A percentile compares a stretch with the other conserved stretches of the same genome.
Evolutionary conservation across 768 basidiomycete species (phyloP).

Genomic region (Boletus rubescentipes): DNA sequence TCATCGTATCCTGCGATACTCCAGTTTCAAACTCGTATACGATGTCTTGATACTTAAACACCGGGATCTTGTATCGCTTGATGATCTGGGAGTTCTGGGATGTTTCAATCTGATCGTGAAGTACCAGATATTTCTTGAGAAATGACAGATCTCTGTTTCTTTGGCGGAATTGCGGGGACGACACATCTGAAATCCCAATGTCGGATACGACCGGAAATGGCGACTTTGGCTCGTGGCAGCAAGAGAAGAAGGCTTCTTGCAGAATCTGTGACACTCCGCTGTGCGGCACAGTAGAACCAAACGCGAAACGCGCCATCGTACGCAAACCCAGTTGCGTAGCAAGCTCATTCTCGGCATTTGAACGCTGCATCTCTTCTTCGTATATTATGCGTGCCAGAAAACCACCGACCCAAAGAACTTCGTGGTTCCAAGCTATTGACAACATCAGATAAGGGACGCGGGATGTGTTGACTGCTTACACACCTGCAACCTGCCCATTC

Average conservation of each 20-base stretch:
- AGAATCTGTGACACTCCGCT: slow-evolving; percentile 11
- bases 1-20: slow-evolving; percentile 8
- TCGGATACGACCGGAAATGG: slow-evolving; percentile 17
- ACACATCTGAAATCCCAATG: slow-evolving; percentile 1
- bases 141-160: slow-evolving; percentile 1
- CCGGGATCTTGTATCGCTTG: slow-evolving; percentile 5
- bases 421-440: slow-evolving; percentile 79
- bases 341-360: background rate
- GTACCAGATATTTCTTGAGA: slow-evolving; percentile 1
- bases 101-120: slow-evolving; percentile 5
- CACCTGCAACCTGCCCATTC: slow-evolving; percentile 81
- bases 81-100: slow-evolving; percentile 9
- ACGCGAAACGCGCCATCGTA: slow-evolving; percentile 84
- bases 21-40: slow-evolving; percentile 11
- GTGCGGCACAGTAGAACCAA: slow-evolving; percentile 30
- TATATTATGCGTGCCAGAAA: slow-evolving; percentile 80
- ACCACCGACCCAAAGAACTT: slow-evolving; percentile 81
- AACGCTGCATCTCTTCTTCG: slow-evolving; percentile 67
- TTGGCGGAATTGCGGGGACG: slow-evolving; percentile 5
- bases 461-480: slow-evolving; percentile 17
- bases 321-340: slow-evolving; percentile 49
- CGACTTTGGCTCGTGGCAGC: background rate
- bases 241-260: slow-evolving; percentile 16
- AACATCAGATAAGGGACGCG: background rate
- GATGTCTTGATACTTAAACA: slow-evolving; percentile 3